Evolutionary conservation across 306 rosid genomes (phyloP).

Genomic region (Lithocarpus polystachyus): DNA sequence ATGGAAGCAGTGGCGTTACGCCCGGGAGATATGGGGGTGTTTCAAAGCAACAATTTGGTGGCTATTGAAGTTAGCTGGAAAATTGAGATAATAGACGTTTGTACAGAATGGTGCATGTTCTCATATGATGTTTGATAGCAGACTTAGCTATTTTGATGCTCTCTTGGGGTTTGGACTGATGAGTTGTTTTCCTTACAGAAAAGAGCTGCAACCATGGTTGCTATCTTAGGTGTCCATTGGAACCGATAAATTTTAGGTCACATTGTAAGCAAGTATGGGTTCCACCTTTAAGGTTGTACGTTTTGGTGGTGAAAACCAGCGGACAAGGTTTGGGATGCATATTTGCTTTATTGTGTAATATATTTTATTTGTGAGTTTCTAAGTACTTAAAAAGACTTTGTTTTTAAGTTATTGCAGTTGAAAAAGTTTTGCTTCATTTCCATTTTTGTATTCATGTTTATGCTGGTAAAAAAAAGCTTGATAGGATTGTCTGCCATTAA

Average conservation of each 20-base stretch:
- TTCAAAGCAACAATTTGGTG: constrained; percentile 38
- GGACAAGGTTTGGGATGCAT: neutral
- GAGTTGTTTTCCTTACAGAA: neutral
- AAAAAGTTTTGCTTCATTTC: neutral
- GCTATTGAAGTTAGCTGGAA: constrained; percentile 35
- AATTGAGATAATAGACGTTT: neutral
- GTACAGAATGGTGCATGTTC: constrained; percentile 1
- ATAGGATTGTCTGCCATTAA: no score
- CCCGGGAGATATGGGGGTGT: constrained; percentile 54
- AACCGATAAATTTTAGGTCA: neutral
- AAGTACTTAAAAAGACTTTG: neutral
- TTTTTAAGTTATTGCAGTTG: neutral
- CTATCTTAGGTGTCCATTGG: neutral
- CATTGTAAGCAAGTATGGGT: neutral
- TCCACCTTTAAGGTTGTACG: neutral
- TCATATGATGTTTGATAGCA: neutral
- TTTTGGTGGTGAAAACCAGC: neutral
- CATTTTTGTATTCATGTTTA: neutral
- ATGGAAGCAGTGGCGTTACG: constrained; percentile 44
- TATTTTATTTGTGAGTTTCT: neutral
- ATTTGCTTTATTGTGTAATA: neutral
- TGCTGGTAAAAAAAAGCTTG: neutral
- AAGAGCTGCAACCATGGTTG: neutral
- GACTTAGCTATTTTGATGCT: constrained; percentile 5
- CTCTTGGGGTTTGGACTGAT: neutral